A percentile compares a stretch with the other conserved stretches of the same genome.
These are phyloP conservation scores for Eudorina sp. DNA, from an alignment of 139 green algal species.

Conservation along the genomic window DNA sequence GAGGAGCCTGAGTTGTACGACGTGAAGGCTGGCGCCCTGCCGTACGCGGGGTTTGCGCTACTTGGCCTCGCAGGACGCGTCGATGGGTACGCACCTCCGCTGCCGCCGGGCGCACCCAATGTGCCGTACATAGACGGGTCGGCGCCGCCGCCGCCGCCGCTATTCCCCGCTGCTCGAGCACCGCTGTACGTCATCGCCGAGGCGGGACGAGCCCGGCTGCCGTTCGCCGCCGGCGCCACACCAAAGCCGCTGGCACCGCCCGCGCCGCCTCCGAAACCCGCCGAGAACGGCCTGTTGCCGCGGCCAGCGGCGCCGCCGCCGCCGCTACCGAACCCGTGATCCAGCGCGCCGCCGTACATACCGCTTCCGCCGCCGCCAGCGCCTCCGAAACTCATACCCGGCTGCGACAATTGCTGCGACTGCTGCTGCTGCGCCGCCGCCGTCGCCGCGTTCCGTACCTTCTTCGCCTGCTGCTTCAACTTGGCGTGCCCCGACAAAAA, in stretches of 20 bases:
- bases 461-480: conserved; percentile 42
- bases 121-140: not conserved
- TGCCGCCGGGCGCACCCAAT: not conserved
- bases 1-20: not conserved
- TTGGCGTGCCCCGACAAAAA: conserved; percentile 39
- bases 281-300: conserved; percentile 10
- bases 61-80: not conserved
- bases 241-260: not conserved
- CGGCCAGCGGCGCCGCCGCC: too few species aligned
- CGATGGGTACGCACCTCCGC: not conserved
- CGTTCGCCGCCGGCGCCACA: not conserved
- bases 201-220: not conserved
- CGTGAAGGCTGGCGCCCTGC: not conserved
- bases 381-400: not conserved
- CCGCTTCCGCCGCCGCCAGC: not conserved
- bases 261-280: not conserved
- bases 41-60: conserved; percentile 41
- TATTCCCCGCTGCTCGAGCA: not conserved
- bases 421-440: conserved; percentile 7
- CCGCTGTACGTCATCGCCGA: conserved; percentile 31
- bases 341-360: conserved; percentile 3
- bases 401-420: not conserved
- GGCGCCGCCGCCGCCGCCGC: not conserved
- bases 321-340: not conserved
- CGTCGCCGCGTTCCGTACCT: not conserved